Evolutionary conservation across 2,329 filamentous ascomycete genomes (phyloP), one percentile per base, ranked within the genome.

Genomic region (Aschersonia sp.): DNA sequence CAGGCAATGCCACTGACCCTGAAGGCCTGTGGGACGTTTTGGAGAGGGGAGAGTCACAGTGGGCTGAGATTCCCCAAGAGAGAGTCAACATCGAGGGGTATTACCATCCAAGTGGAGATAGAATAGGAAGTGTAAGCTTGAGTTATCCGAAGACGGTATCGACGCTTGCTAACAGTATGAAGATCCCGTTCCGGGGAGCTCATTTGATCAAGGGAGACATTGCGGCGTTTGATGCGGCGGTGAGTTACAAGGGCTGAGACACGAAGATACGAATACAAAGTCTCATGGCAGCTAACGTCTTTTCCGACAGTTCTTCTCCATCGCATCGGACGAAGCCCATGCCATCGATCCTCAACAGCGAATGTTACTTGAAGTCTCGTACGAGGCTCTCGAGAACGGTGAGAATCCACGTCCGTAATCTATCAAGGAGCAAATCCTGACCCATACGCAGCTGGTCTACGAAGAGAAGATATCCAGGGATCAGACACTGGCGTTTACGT

Each of bases 281-380:
- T 20, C 20, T 20, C 20, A 20, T 20, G 20, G 20, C 20, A 20
- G 20, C 20, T 20, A 20, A 20, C 20, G 20, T 20, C 20, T 20
- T 20, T 20, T 20, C 20, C 20, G 20, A 20, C 20, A 74, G 71
- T 76, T 77, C 58, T 77, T 77, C 54, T 66, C 66, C 0, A 63
- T 76, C 4, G 61, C 71, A 0, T 64, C 70, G 0, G 68, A 71
- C 20, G 73, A 76, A 46, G 72, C 73, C 20, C 65, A 66, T 30
- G 71, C 74, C 3, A 71, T 76, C 48, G 74, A 77, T 46, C 73
- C 73, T 5, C 71, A 75, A 48, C 71, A 75, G 52, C 60, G 73
- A n/a, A 61, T 75, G 29, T 59, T 75, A 1, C 65, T 77, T 1
- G 74, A 77, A 50, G 61, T 66, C 5, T 69, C 67, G 3, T 75